These are phyloP conservation scores for Mortierella polycephala DNA, from an alignment of 371 early-diverging fungal species.

Conservation along the genomic window DNA sequence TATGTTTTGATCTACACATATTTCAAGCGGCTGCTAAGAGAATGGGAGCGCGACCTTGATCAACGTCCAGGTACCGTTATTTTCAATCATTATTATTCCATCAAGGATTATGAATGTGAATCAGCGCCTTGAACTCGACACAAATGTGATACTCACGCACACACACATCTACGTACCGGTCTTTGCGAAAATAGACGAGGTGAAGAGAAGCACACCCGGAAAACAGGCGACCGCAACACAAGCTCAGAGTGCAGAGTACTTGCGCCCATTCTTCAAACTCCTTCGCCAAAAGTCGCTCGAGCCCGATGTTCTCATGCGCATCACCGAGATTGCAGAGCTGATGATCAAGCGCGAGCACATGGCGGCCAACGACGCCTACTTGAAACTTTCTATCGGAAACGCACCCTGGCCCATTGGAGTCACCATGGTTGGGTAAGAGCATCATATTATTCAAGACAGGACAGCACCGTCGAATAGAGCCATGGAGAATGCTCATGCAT, in stretches of 20 bases:
- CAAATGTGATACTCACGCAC: no score
- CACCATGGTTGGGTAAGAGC: constrained; percentile 77
- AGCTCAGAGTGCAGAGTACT: constrained; percentile 87
- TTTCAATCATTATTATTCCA: no score
- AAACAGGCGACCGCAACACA: constrained; percentile 85
- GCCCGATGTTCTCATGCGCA: constrained; percentile 85
- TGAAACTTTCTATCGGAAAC: constrained; percentile 96
- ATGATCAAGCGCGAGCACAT: constrained; percentile 91
- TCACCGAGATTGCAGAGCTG: constrained; percentile 88
- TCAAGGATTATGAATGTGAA: no score
- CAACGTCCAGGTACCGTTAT: constrained; percentile 78
- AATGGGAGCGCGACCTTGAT: constrained; percentile 90
- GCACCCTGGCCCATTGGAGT: constrained; percentile 99
- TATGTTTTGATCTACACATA: constrained; percentile 85
- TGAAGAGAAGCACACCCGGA: constrained; percentile 75
- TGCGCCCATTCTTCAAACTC: constrained; percentile 90
- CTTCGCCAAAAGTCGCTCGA: constrained; percentile 83
- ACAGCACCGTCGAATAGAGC: no score
- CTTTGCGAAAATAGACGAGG: constrained; percentile 70
- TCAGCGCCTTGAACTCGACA: no score
- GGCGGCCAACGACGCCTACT: constrained; percentile 94
- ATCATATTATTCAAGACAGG: not conserved
- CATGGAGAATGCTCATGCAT: not conserved
- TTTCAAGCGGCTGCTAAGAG: constrained; percentile 81
- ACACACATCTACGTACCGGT: no score